A percentile compares a stretch with the other conserved stretches of the same genome.
Conservation (phyloP, 164 flowering plant genomes). For the Hamamelis virginiana region DNA sequence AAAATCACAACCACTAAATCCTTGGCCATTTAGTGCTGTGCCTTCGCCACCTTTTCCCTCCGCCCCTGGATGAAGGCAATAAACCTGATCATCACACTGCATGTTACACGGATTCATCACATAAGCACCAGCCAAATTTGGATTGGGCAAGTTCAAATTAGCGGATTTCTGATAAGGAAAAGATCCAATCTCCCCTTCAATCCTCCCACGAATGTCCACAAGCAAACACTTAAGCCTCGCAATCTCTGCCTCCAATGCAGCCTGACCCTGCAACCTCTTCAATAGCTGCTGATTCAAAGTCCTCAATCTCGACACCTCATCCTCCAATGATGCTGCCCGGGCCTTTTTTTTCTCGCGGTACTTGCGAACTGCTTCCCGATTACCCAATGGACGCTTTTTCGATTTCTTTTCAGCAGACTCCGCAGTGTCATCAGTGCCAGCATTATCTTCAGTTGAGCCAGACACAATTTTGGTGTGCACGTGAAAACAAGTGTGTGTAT, state of each 20-base stretch:
- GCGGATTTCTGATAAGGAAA: conserved; percentile 74
- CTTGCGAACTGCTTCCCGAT: conserved; percentile 93
- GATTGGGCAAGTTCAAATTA: conserved; percentile 28
- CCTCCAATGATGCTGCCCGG: conserved; percentile 80
- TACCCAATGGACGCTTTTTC: conserved; percentile 77
- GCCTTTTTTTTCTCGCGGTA: conserved; percentile 98
- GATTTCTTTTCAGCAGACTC: conserved; percentile 63
- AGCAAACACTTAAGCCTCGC: conserved; percentile 90
- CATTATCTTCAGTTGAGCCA: conserved; percentile 48
- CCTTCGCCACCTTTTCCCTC: conserved; percentile 42
- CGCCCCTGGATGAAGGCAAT: conserved; percentile 56
- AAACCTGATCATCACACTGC: conserved; percentile 66
- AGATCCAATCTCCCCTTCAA: conserved; percentile 96
- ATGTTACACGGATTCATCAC: conserved; percentile 72
- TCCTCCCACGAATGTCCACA: conserved; percentile 93
- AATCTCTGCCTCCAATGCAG: conserved; percentile 81
- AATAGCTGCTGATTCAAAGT: conserved; percentile 73
- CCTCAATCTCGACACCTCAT: conserved; percentile 72
- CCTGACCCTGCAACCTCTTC: conserved; percentile 87
- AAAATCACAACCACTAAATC: conserved; percentile 56
- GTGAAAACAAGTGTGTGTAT: conserved; percentile 93
- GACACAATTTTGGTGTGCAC: conserved; percentile 87
- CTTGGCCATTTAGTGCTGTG: conserved; percentile 42
- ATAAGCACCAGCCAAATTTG: conserved; percentile 36
- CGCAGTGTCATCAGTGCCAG: conserved; percentile 68